Base-by-base conservation (phyloP, 2,329 filamentous ascomycete genomes). In the Leptographium wingfieldii region DNA sequence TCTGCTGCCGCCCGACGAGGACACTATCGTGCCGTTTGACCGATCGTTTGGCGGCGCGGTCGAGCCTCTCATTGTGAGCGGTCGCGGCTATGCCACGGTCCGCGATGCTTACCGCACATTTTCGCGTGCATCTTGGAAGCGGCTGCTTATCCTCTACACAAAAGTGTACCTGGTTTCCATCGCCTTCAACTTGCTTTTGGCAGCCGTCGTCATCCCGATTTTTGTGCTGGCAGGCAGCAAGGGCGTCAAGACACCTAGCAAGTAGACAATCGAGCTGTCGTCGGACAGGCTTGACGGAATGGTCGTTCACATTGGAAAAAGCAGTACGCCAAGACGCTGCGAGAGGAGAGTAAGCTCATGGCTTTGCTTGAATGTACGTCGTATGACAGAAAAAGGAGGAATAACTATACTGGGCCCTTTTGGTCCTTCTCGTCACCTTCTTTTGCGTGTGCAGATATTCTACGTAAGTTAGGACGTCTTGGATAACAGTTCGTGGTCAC, bases 21-120 rank as follows among this genome's bases (percentile, higher is more conserved):
- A 95, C 73, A 84, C 89, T 31, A 88, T 96, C 64, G 85, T 97
- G 43, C 86, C 90, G 38, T 96, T 97, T 68, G 92, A 97, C 77
- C 88, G 91, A 65, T 86, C 86, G 35, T 95, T 95, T 68, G 83
- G 81, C 64, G 89, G 89, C 66, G 87, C 85, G 69, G 82, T 92
- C 33, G 82, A 86, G 64, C 85, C 88, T n/a, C 81, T 82, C 62
- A 79, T 90, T 56, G 76, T 90, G n/a, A 85, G 83, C 61, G 89
- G 87, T 59, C 81, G 79, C 64, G 88, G 89, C 65, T 84, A 82
- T 65, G 79, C 89, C 63, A 82, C 86, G 49, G 80, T 92, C 68
- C 71, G 81, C 56, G 87, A 92, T 67, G 91, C 90, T 1, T 92
- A 90, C 88, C 80, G 78, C 67, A 88, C 84, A 43, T 92, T 96